These are phyloP conservation scores for Crassisporium funariophilum DNA, from an alignment of 768 basidiomycete species.

Conservation along the genomic window DNA sequence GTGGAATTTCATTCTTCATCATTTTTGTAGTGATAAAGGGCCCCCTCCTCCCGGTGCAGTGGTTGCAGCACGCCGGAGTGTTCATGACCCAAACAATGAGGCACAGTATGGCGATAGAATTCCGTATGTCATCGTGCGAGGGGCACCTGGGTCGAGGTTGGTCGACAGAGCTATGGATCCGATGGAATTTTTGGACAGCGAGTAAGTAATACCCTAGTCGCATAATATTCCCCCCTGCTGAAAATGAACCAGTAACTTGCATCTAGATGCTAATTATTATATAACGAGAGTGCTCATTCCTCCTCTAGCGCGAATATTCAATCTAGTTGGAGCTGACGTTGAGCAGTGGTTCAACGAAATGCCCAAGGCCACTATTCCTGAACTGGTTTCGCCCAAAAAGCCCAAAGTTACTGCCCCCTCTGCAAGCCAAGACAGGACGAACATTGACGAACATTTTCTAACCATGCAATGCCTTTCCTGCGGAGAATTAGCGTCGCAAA, in stretches of 20 bases:
- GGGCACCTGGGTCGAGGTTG: slow-evolving; percentile 56
- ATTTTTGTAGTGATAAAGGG: slow-evolving; percentile 63
- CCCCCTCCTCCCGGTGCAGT: slow-evolving; percentile 91
- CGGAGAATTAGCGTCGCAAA: slow-evolving; percentile 51
- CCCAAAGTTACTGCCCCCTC: slow-evolving; percentile 16
- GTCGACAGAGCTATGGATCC: slow-evolving; percentile 34
- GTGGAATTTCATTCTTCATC: neutral
- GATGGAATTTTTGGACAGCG: slow-evolving; percentile 28
- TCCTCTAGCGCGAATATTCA: slow-evolving; percentile 89
- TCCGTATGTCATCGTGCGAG: slow-evolving; percentile 82
- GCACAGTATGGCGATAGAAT: slow-evolving; percentile 93
- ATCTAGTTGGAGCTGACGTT: slow-evolving; percentile 87
- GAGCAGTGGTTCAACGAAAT: slow-evolving; percentile 85
- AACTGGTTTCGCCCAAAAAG: slow-evolving; percentile 33
- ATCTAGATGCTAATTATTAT: slow-evolving; percentile 89
- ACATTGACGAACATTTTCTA: slow-evolving; percentile 77
- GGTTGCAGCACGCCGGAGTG: slow-evolving; percentile 76
- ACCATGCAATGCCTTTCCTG: slow-evolving; percentile 75
- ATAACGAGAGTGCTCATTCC: slow-evolving; percentile 86
- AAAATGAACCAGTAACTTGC: slow-evolving; percentile 49
- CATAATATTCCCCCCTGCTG: neutral
- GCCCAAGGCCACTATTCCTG: slow-evolving; percentile 56
- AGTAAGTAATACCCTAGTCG: slow-evolving; percentile 21
- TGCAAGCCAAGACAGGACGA: slow-evolving; percentile 39
- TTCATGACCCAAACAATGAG: slow-evolving; percentile 79